phyloP scores from a whole-genome alignment of 257 asterid species.

The Solanum habrochaites region DNA sequence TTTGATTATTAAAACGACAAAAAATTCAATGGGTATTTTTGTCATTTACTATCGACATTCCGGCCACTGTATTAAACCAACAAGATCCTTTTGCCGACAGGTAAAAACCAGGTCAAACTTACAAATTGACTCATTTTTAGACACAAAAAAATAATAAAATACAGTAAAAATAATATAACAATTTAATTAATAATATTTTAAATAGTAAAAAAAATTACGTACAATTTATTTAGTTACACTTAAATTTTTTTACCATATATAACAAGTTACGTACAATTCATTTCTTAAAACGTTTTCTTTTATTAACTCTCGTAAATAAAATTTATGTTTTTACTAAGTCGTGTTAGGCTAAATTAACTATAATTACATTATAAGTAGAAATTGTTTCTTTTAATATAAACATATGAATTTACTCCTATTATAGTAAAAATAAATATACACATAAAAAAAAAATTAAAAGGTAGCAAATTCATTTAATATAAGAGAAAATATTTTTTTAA shows the following conservation, averaged over 20 bases:
- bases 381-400: neutral
- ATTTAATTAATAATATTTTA: neutral
- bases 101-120: slow-evolving; percentile 28
- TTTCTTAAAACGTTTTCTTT: neutral
- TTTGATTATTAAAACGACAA: neutral
- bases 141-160: neutral
- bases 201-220: neutral
- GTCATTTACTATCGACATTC: slow-evolving; percentile 34
- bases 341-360: neutral
- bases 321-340: neutral
- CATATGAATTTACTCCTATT: neutral
- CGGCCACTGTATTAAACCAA: slow-evolving; percentile 44
- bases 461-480: neutral
- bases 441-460: neutral
- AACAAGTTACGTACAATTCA: neutral
- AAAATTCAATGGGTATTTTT: slow-evolving; percentile 10
- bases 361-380: neutral
- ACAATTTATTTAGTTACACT: neutral
- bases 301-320: neutral
- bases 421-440: neutral
- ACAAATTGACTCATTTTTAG: slow-evolving; percentile 11
- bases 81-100: slow-evolving; percentile 47
- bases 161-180: neutral
- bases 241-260: neutral
- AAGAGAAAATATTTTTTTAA: neutral